Base-by-base conservation (phyloP, 2,329 filamentous ascomycete species). In the Alternaria sp. region DNA sequence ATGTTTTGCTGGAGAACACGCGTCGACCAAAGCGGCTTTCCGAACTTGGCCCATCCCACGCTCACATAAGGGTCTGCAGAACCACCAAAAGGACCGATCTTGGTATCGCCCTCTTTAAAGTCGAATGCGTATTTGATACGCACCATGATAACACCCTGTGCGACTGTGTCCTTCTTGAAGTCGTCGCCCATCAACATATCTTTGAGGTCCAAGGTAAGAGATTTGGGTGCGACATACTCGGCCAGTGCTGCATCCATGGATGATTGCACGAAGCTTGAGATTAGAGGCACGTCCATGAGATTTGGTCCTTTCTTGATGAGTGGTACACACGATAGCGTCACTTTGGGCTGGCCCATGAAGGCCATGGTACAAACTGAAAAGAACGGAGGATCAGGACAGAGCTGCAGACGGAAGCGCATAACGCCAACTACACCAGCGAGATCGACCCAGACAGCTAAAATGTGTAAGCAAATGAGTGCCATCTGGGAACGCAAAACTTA, bases 141-240 rank as follows among this genome's bases (percentile, higher is more conserved):
- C 9, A 92, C 83, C 64, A 90, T 83, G 1, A 93, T 73, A 1
- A 92, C 84, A 18, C 91, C 90, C 32, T 86, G 83, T 2, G 87
- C 83, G 30, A 79, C 78, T 0, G 90, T 91, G 63, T 93, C 89
- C 72, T 92, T 92, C 76, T 92, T 93, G 80, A 90, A 92, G 68
- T 93, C 90, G 59, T 92, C 90, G 4, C 91, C 91, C 7, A 91
- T 85, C 12, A 93, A 84, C 88, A 92, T 92, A 61, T 91, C 89
- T 73, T 92, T 91, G 34, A 93, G 80, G 72, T 93, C 88, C 6
- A 93, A 80, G 0, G 90, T 92, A 53, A 92, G 78, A 56, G 88
- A 91, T 79, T 91, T 92, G 0, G 91, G 91, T 0, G 91, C 90
- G 1, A 93, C 91, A 64, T 92, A 93, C 72, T 92, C 87, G 0